Evolutionary conservation across 345 rosid genomes (phyloP), one percentile per base, ranked within the genome.

Genomic region (Eucalyptus tenuipes): DNA sequence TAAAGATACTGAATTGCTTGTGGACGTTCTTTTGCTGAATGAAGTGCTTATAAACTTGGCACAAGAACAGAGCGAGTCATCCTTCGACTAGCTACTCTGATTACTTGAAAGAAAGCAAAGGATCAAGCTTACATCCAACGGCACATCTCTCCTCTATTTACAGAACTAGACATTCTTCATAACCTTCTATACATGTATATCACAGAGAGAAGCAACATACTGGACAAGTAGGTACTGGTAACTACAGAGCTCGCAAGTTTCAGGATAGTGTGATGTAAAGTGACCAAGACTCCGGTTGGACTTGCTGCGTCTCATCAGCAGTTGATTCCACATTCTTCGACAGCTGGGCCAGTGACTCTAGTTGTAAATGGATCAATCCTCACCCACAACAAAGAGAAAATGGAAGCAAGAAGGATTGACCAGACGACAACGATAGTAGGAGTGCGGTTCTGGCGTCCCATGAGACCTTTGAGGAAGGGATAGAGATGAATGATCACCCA

Each of bases 381-480:
- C 80, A 97, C 97, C 99, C 99, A 97, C 89, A 97, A 80, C 90
- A 97, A 88, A 7, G 99, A 96, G 93, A 97, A 97, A 79, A 97
- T 96, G 13, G 99, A 97, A 47, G 99, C 99, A 75, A 97, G 94
- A 49, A 97, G 97, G 88, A 97, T 91, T 4, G 98, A 97, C 99
- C 99, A 97, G 59, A 97, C 98, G 4, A 97, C 96, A n/a, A 97
- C 97, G 29, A 97, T 95, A 87, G 99, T 97, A 22, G 99, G 99
- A 66, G 97, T 97, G 29, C 99, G 93, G 94, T 97, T 96, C 89
- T 97, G 99, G 79, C 96, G 94, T 44, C 99, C 99, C 98, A 97
- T 96, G 91, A 97, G 91, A 92, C 99, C 99, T 92, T 96, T 96
- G 40, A 97, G 97, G 97, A 97, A 97, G 44, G 99, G 98, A 91